Evolutionary conservation across 1,284 basidiomycete genomes (phyloP).

Genomic region (Ganoderma multipileum): DNA sequence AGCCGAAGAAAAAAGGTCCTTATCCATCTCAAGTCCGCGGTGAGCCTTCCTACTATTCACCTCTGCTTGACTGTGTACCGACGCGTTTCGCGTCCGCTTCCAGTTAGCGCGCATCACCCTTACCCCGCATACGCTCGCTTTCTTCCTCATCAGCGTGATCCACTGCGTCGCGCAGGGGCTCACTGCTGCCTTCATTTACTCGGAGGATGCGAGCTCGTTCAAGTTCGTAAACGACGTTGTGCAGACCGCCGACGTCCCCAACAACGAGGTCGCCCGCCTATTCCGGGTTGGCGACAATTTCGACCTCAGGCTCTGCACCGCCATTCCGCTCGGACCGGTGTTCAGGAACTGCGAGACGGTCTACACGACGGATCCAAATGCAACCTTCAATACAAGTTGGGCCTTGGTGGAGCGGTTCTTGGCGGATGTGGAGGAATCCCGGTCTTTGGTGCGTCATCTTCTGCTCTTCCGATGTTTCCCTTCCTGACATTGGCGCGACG

Average conservation of each 20-base stretch:
- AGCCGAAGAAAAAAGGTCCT: conserved; percentile 11
- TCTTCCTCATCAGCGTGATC: conserved; percentile 50
- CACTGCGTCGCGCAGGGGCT: conserved; percentile 45
- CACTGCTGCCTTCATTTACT: conserved; percentile 57
- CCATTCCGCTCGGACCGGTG: conserved; percentile 46
- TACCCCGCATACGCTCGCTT: conserved; percentile 48
- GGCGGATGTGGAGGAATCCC: conserved; percentile 8
- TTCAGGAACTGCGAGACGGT: conserved; percentile 36
- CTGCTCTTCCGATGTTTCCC: background rate
- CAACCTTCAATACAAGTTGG: conserved; percentile 1
- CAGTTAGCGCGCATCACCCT: conserved; percentile 44
- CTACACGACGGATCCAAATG: conserved; percentile 26
- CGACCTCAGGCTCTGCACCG: conserved; percentile 52
- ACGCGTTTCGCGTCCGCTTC: background rate
- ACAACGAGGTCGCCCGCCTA: conserved; percentile 48
- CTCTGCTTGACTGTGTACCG: background rate
- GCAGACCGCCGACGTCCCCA: conserved; percentile 45
- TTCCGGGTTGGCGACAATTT: conserved; percentile 42
- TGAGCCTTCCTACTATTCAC: conserved; percentile 8
- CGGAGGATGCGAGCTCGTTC: conserved; percentile 51
- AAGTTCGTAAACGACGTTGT: conserved; percentile 48
- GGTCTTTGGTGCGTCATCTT: conserved; percentile 6
- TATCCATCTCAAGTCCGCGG: conserved; percentile 26
- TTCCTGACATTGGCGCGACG: background rate
- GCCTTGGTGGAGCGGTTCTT: conserved; percentile 20